Evolutionary conservation across 495 filamentous ascomycete species (phyloP), one percentile per base, ranked within the genome.

Genomic region (Aspergillus coremiiformis): DNA sequence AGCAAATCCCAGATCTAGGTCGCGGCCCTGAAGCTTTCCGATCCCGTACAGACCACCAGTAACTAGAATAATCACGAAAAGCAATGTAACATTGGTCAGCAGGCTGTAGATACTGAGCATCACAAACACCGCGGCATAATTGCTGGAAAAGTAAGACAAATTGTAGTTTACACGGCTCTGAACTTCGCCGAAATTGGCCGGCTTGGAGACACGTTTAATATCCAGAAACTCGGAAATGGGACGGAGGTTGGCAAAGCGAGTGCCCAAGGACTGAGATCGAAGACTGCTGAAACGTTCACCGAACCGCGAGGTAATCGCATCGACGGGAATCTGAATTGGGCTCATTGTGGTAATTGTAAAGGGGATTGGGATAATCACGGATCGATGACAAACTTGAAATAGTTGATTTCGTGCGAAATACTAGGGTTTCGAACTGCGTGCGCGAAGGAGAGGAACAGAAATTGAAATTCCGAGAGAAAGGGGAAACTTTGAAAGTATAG

Each of bases 161-260:
- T 98, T 98, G 84, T 96, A 98, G 74, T 95, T 95, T 67, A 95
- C 84, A 49, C 93, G 83, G 70, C 86, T 92, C 69, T 98, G 93
- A 49, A 87, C 81, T 64, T 97, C 93, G 59, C 71, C 81, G 59
- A 97, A 96, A 70, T 91, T 92, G 57, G 77, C 79, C 4, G 93
- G 94, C 74, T 96, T 97, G 42, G 89, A 96, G 10, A 98, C 57
- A 26, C 92, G 86, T 79, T 96, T 98, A 68, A 96, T 60, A 68
- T 98, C 91, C 64, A 97, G 77, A 71, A 98, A 98, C 68, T 98
- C 93, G 55, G 85, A 84, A 59, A 98, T 65, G 26, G 94, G 94
- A 37, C 83, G 85, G 55, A 98, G 80, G 74, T 96, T 97, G 68
- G 90, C 83, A 66, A 97, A 98, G 56, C 94, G 84, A 51, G 82